phyloP scores from a whole-genome alignment of 1,139 yeast genomes.

The Suhomyces ambrosiae region DNA sequence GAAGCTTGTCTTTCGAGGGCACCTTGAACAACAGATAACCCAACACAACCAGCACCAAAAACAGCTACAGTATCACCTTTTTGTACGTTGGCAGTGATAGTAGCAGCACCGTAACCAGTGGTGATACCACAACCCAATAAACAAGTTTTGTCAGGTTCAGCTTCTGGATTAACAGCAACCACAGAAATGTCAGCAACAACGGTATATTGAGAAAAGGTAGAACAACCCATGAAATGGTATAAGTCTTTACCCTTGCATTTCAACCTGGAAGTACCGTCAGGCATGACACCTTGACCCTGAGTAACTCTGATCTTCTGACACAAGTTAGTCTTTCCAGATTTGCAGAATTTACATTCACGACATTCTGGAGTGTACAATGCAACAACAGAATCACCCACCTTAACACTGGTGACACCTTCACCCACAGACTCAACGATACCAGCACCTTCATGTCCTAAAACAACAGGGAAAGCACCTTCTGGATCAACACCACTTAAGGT shows the following conservation, averaged over 20 bases:
- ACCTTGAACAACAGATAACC: constrained; percentile 94
- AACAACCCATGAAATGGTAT: constrained; percentile 95
- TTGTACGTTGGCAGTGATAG: constrained; percentile 89
- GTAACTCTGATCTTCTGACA: constrained; percentile 91
- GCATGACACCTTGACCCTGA: constrained; percentile 91
- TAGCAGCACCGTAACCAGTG: constrained; percentile 97
- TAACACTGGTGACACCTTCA: constrained; percentile 86
- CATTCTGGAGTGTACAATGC: constrained; percentile 97
- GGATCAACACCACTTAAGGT: constrained; percentile 94
- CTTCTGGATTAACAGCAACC: constrained; percentile 84
- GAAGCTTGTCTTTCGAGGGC: constrained; percentile 81
- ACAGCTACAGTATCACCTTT: constrained; percentile 94
- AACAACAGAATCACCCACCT: constrained; percentile 86
- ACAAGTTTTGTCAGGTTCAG: constrained; percentile 85
- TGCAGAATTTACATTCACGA: constrained; percentile 91
- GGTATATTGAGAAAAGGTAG: constrained; percentile 94
- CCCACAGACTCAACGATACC: constrained; percentile 93
- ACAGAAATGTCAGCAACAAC: constrained; percentile 98
- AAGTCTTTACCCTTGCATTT: constrained; percentile 79
- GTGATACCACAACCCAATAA: constrained; percentile 97
- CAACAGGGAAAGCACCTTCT: constrained; percentile 92
- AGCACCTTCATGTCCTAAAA: constrained; percentile 97
- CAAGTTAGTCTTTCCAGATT: constrained; percentile 91
- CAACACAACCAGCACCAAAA: constrained; percentile 97
- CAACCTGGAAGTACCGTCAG: constrained; percentile 93